Evolutionary conservation across 2,329 filamentous ascomycete genomes (phyloP), one percentile per base, ranked within the genome.

Genomic region (Fusarium bulbicola): DNA sequence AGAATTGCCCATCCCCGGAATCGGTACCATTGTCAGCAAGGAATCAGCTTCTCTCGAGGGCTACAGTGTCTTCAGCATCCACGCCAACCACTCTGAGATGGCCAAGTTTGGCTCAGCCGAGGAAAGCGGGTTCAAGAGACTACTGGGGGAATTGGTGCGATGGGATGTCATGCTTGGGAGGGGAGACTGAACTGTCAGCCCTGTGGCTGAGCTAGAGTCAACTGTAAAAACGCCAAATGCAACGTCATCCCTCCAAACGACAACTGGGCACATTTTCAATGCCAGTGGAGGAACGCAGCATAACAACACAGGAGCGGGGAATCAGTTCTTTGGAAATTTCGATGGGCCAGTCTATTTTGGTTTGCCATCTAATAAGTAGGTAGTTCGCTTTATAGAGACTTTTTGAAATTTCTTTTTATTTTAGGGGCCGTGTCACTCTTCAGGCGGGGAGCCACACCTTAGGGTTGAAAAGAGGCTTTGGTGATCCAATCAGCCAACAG

Each of bases 31-130:
- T 12, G 81, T 83, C 7, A 69, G 76, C 3, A 80, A 78, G 50
- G 68, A 79, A 8, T 83, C 80, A 5, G 80, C 80, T 3, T 79
- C 74, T 7, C 34, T 82, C 20, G 76, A 78, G 36, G 78, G 79
- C 14, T 79, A 81, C 49, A 74, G 59, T 24, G 30, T 69, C 4
- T 61, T 78, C 24, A 76, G 54, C 26, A 81, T 84, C 49, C 78
- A 79, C 21, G 77, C 76, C n/a, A 72, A 83, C 57, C 81, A 83
- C 46, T 70, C 68, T 52, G 43, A 47, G 1, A 66, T 58, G 52
- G 63, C 46, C 32, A 63, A 66, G 2, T 58, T 58, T 34, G 34
- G 12, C 6, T 79, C 78, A 0, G 53, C 24, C 2, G 76, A 79
- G 2, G 77, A 81, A 21, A 47, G 9, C 13, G 45, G 45, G 18